These are phyloP conservation scores for Pythium vanterpoolii DNA, from an alignment of 352 stramenopile genomes.

Conservation along the genomic window DNA sequence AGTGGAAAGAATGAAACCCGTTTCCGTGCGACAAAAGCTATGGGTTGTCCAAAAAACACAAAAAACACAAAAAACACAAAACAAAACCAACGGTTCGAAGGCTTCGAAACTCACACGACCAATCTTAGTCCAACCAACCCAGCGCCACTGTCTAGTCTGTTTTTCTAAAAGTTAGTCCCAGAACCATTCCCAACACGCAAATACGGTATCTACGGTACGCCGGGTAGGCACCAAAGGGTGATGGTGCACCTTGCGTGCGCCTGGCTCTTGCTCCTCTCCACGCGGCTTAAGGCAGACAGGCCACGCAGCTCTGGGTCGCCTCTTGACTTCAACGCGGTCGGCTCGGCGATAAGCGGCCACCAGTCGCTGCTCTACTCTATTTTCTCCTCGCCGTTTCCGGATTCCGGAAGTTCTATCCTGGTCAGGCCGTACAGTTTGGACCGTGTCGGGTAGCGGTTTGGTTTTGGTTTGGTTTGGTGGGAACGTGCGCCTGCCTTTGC, in stretches of 20 bases:
- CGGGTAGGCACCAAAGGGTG: too few species aligned
- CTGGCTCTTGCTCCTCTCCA: slow-evolving; percentile 3
- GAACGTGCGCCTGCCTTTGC: neutral
- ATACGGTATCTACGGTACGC: too few species aligned
- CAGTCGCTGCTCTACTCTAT: neutral
- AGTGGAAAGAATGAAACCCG: neutral
- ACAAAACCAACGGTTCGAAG: neutral
- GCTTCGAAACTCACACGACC: neutral
- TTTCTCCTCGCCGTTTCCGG: neutral
- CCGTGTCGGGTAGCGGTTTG: too few species aligned
- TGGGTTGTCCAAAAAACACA: neutral
- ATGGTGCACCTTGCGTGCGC: too few species aligned
- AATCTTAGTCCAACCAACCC: slow-evolving; percentile 17
- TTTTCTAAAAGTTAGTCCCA: too few species aligned
- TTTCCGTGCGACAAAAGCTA: slow-evolving; percentile 7
- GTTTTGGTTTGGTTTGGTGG: too few species aligned
- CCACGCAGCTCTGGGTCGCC: neutral
- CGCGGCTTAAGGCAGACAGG: neutral
- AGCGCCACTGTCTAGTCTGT: slow-evolving; percentile 1
- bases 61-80: neutral
- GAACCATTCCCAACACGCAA: too few species aligned
- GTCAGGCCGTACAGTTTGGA: too few species aligned
- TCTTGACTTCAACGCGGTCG: slow-evolving; percentile 8
- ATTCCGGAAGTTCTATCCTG: slow-evolving; percentile 13
- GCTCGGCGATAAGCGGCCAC: slow-evolving; percentile 9